Base-by-base conservation (phyloP, 2,329 filamentous ascomycete genomes). In the Didymella pinodella region DNA sequence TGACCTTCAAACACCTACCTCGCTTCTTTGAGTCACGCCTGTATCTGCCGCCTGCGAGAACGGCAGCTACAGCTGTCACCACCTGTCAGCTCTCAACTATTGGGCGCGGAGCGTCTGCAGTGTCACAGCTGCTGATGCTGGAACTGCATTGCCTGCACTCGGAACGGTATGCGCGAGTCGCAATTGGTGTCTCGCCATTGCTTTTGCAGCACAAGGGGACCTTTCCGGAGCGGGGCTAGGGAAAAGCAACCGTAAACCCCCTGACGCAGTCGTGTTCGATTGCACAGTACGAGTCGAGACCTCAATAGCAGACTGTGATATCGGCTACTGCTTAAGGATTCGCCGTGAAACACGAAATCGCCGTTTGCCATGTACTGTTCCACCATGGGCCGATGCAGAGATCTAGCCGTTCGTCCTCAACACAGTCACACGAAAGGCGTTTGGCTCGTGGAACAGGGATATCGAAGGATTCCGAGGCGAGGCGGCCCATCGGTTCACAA, bases 391-490 rank as follows among this genome's bases (percentile, higher is more conserved):
- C 34, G 41, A 34, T 34, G 46, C 45, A 59, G 18, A 44, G 32
- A 22, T 38, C 40, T 51, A 34, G 41, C 46, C 46, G 34, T 34
- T 25, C 38, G 12, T 2, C 25, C 22, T 41, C 49, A 34, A 25
- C 28, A 38, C 14, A 28, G 50, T 51, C 46, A 34, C 32, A 49
- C 45, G 22, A 59, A 41, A 41, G 50, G 46, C 50, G 47, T 48
- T 51, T 59, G 32, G 43, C 49, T 54, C 49, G 50, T 54, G 45
- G 50, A 54, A 59, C 56, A 53, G 29, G 56, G 56, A 54, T 54
- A 4, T 43, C n/a, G 47, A 54, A 59, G 56, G 56, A 59, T 59
- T 47, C 18, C 50, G 50, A 54, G 56, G 46, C 50, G 46, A 49
- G 50, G n/a, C 56, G 56, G 56, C 31, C 34, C 51, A 36, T 43